phyloP scores from a whole-genome alignment of 2,329 filamentous ascomycete species.

The Botrytis sinoallii region DNA sequence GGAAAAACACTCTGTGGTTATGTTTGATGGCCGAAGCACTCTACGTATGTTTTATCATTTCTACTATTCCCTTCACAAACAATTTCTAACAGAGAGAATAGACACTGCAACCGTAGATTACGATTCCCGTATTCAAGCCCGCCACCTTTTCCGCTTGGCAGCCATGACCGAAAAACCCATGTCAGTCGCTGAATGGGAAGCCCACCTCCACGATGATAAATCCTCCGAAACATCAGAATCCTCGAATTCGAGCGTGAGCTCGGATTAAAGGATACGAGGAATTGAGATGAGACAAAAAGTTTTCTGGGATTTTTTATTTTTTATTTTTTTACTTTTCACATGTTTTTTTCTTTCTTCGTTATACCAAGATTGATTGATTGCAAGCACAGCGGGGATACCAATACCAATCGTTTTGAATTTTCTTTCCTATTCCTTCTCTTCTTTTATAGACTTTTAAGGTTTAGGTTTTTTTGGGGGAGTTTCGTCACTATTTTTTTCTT shows the following conservation, averaged over 20 bases:
- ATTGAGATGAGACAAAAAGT: constrained; percentile 17
- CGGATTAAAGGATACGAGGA: constrained; percentile 12
- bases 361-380: constrained; percentile 14
- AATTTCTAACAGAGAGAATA: constrained; percentile 26
- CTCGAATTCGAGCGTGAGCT: constrained; percentile 17
- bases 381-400: constrained; percentile 18
- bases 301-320: not conserved
- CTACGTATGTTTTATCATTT: constrained; percentile 40
- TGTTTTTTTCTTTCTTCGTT: not conserved
- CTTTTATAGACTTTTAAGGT: not conserved
- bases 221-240: constrained; percentile 13
- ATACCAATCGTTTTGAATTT: constrained; percentile 14
- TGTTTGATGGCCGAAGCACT: constrained; percentile 48
- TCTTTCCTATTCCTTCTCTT: not conserved
- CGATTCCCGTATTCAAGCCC: constrained; percentile 45
- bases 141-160: constrained; percentile 50
- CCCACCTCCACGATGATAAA: constrained; percentile 17
- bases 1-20: constrained; percentile 51
- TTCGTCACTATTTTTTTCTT: not conserved
- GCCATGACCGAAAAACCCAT: constrained; percentile 49
- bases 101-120: constrained; percentile 51
- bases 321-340: not conserved
- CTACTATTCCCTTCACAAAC: not conserved
- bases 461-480: not conserved
- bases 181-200: constrained; percentile 38